phyloP scores from a whole-genome alignment of 257 asterid species.

The Salvia hispanica region DNA sequence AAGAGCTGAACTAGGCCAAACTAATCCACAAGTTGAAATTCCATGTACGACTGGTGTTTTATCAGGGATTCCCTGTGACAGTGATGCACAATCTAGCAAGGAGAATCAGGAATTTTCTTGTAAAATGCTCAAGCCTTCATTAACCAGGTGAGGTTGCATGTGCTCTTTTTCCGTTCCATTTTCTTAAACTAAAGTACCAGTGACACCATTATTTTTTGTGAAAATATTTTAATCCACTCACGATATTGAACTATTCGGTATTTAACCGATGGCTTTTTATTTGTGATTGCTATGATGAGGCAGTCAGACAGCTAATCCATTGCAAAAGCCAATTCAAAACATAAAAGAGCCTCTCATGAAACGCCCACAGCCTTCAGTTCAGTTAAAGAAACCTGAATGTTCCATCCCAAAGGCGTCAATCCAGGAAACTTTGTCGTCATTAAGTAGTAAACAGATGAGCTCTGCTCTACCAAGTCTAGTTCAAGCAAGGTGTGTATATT shows the following conservation, averaged over 20 bases:
- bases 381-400: constrained; percentile 46
- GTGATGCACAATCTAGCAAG: constrained; percentile 25
- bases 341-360: constrained; percentile 43
- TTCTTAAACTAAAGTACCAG: constrained; percentile 12
- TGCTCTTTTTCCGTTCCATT: constrained; percentile 10
- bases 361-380: constrained; percentile 49
- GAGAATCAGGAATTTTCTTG: constrained; percentile 42
- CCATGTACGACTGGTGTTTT: constrained; percentile 17
- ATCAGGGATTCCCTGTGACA: constrained; percentile 25
- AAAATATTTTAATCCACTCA: not conserved
- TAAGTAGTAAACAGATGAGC: constrained; percentile 40
- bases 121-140: constrained; percentile 31
- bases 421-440: constrained; percentile 43
- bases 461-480: constrained; percentile 38
- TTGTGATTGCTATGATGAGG: constrained; percentile 29
- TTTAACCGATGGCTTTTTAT: constrained; percentile 14
- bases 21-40: constrained; percentile 31
- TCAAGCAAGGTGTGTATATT: constrained; percentile 47
- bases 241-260: not conserved
- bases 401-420: constrained; percentile 35
- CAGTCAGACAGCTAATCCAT: constrained; percentile 48
- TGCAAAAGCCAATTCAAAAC: constrained; percentile 45
- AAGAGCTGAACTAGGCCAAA: constrained; percentile 37
- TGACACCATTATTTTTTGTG: constrained; percentile 1
- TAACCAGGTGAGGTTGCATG: constrained; percentile 45